Conservation (phyloP, 176 grass and related monocot genomes). For the Oryza meridionalis region DNA sequence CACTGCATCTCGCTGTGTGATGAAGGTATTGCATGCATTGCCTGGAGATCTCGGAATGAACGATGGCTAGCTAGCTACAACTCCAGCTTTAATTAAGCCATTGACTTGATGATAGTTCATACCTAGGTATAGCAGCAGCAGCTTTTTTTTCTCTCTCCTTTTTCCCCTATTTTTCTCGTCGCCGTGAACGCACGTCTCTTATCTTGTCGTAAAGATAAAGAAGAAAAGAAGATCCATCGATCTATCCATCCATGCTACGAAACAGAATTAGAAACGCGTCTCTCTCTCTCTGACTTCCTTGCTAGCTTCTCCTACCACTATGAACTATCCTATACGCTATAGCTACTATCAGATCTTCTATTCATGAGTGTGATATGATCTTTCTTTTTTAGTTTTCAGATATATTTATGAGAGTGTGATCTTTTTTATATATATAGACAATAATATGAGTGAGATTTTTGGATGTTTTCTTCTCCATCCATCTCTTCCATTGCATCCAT, state of each 20-base stretch:
- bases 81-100: neutral
- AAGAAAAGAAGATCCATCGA: neutral
- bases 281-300: slow-evolving; percentile 25
- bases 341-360: neutral
- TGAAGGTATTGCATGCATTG: neutral
- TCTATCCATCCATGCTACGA: neutral
- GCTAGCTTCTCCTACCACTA: neutral
- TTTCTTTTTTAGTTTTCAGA: neutral
- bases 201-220: slow-evolving; percentile 6
- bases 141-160: neutral
- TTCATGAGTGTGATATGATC: neutral
- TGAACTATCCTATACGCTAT: neutral
- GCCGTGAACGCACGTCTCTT: neutral
- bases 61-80: neutral
- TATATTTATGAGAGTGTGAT: neutral
- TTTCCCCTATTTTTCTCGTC: neutral
- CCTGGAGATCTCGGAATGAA: neutral
- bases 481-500: neutral
- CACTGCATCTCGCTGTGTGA: neutral
- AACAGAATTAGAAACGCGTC: slow-evolving; percentile 8
- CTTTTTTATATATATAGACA: too few relatives aligned
- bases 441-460: neutral
- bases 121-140: neutral
- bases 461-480: neutral
- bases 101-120: neutral